A percentile compares a stretch with the other conserved stretches of the same genome.
Conservation (phyloP, 2,329 filamentous ascomycete species). For the Colletotrichum simmondsii region DNA sequence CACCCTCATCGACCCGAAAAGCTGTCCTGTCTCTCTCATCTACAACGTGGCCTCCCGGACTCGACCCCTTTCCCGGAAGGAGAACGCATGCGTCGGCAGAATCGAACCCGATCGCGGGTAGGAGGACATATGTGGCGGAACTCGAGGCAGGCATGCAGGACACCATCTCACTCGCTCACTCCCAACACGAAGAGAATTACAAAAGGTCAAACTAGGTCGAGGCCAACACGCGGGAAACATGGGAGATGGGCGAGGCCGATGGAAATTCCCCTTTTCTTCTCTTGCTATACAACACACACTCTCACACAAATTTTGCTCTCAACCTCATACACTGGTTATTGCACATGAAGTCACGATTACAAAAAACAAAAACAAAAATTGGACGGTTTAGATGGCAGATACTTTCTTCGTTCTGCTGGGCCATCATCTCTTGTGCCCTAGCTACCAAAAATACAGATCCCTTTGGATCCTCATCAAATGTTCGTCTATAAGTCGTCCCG, state of each 20-base stretch:
- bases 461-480: not conserved
- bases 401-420: not conserved
- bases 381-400: slow-evolving; percentile 18
- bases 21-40: not conserved
- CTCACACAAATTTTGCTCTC: not conserved
- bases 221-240: not conserved
- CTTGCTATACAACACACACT: not conserved
- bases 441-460: slow-evolving; percentile 8
- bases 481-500: not conserved
- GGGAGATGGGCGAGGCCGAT: not conserved
- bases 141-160: not conserved
- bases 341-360: slow-evolving; percentile 25
- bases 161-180: not conserved
- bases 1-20: not conserved
- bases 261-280: not conserved
- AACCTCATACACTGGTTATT: slow-evolving; percentile 9
- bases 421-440: not conserved
- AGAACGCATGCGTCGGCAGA: not conserved
- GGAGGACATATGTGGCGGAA: not conserved
- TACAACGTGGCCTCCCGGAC: not conserved
- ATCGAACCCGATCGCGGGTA: not conserved
- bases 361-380: slow-evolving; percentile 4
- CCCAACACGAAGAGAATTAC: not conserved
- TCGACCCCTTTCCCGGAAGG: not conserved
- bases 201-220: not conserved